A percentile compares a stretch with the other conserved stretches of the same genome.
These are phyloP conservation scores for Penicillium aurantiogriseum DNA, from an alignment of 2,329 filamentous ascomycete species.

Conservation along the genomic window DNA sequence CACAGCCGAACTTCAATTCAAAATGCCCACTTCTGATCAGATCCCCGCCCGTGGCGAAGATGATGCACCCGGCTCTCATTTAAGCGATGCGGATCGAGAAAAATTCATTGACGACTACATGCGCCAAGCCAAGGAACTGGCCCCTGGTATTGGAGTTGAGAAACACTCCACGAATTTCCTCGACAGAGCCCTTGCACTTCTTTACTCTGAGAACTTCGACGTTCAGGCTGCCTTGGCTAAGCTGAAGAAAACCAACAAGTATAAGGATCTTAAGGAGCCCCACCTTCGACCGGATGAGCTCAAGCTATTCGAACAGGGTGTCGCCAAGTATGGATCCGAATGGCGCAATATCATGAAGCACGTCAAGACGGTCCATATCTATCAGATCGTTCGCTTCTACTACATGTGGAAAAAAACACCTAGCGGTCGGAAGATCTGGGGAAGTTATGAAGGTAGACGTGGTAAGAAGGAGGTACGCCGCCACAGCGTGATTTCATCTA, in stretches of 20 bases:
- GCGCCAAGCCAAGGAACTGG: conserved; percentile 63
- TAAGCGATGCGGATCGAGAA: conserved; percentile 46
- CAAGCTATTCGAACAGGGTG: conserved; percentile 89
- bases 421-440: conserved; percentile 84
- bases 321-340: conserved; percentile 88
- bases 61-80: conserved; percentile 37
- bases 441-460: conserved; percentile 80
- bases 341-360: conserved; percentile 78
- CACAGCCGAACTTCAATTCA: conserved; percentile 76
- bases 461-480: conserved; percentile 79
- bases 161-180: conserved; percentile 80
- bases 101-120: conserved; percentile 75
- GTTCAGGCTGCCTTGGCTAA: conserved; percentile 66
- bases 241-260: conserved; percentile 66
- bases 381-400: conserved; percentile 85
- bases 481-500: conserved; percentile 60
- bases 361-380: conserved; percentile 72
- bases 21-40: conserved; percentile 61
- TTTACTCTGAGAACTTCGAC: conserved; percentile 72
- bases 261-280: conserved; percentile 77
- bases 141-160: conserved; percentile 67
- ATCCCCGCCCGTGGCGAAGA: conserved; percentile 47
- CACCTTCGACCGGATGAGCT: conserved; percentile 73
- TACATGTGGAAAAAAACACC: conserved; percentile 98
- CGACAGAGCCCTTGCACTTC: conserved; percentile 74